phyloP scores from a whole-genome alignment of 2,329 filamentous ascomycete species.

The Purpureocillium takamizusanense region DNA sequence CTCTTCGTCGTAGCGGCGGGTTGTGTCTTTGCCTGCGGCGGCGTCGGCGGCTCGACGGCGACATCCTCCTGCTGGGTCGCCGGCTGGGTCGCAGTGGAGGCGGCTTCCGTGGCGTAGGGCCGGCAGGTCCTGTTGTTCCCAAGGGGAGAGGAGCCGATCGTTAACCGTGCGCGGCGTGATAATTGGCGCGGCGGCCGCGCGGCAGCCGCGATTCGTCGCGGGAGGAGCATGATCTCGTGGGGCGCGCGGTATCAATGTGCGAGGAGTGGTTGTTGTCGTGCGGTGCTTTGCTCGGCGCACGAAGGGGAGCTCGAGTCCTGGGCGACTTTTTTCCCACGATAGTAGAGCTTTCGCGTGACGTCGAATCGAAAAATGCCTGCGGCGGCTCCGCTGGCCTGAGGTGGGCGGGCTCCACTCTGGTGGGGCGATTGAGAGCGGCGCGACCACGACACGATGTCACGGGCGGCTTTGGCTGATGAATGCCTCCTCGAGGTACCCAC shows the following conservation, averaged over 20 bases:
- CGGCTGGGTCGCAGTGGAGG: background rate
- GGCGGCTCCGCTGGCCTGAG: no score
- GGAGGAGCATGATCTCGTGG: conserved; percentile 15
- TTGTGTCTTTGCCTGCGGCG: background rate
- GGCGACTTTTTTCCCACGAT: no score
- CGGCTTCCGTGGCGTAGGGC: conserved; percentile 13
- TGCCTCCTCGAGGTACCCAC: no score
- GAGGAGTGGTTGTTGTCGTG: background rate
- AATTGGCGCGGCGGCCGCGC: conserved; percentile 11
- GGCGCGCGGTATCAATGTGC: background rate
- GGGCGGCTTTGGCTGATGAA: conserved; percentile 1
- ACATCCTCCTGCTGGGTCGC: conserved; percentile 1
- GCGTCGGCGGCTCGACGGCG: conserved; percentile 1
- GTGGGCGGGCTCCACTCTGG: background rate
- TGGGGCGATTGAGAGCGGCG: background rate
- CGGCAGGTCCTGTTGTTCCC: conserved; percentile 9
- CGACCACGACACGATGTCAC: background rate
- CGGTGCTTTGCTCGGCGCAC: no score
- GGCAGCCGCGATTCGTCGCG: conserved; percentile 13
- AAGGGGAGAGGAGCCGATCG: conserved; percentile 10
- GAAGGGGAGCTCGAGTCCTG: no score
- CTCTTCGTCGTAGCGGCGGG: background rate
- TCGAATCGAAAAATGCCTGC: no score
- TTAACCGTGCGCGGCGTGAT: conserved; percentile 7
- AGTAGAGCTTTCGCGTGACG: no score